A percentile compares a stretch with the other conserved stretches of the same genome.
phyloP scores from a whole-genome alignment of 495 filamentous ascomycete species.

The Terfezia boudieri region DNA sequence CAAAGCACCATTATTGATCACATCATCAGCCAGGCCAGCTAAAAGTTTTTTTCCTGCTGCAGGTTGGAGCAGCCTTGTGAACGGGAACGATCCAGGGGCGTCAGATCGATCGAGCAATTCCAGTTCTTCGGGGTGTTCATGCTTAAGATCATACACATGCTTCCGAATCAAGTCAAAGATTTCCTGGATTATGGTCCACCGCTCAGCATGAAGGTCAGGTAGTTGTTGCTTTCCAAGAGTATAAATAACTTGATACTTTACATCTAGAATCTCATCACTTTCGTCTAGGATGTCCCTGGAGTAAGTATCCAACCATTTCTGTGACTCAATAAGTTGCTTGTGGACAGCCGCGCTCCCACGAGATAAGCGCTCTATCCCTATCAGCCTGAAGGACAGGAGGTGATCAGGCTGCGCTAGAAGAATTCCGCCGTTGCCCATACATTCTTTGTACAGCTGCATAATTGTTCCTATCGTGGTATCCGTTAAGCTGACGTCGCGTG shows the following conservation, averaged over 20 bases:
- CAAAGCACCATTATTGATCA: too few species aligned
- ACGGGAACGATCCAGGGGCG: too few species aligned
- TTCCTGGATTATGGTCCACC: slow-evolving; percentile 37
- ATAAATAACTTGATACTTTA: slow-evolving; percentile 44
- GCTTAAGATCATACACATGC: too few species aligned
- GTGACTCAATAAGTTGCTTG: slow-evolving; percentile 20
- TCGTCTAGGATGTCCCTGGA: slow-evolving; percentile 40
- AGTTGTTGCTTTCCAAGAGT: slow-evolving; percentile 35
- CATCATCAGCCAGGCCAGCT: too few species aligned
- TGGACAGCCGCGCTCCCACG: too few species aligned
- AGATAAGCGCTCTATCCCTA: slow-evolving; percentile 33
- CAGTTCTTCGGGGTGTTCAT: too few species aligned
- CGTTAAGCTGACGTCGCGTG: slow-evolving; percentile 25
- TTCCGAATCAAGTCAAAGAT: not conserved
- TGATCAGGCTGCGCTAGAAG: slow-evolving; percentile 47
- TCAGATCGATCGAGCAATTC: too few species aligned
- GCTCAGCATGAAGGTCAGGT: slow-evolving; percentile 32
- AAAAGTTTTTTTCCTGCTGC: too few species aligned
- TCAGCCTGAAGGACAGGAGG: slow-evolving; percentile 43
- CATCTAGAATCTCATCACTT: slow-evolving; percentile 41
- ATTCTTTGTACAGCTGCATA: slow-evolving; percentile 24
- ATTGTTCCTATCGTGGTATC: slow-evolving; percentile 16
- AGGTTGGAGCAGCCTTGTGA: too few species aligned
- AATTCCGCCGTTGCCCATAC: slow-evolving; percentile 27
- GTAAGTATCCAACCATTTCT: slow-evolving; percentile 23